Evolutionary conservation across 495 filamentous ascomycete species (phyloP).

Genomic region (Tuber borchii): DNA sequence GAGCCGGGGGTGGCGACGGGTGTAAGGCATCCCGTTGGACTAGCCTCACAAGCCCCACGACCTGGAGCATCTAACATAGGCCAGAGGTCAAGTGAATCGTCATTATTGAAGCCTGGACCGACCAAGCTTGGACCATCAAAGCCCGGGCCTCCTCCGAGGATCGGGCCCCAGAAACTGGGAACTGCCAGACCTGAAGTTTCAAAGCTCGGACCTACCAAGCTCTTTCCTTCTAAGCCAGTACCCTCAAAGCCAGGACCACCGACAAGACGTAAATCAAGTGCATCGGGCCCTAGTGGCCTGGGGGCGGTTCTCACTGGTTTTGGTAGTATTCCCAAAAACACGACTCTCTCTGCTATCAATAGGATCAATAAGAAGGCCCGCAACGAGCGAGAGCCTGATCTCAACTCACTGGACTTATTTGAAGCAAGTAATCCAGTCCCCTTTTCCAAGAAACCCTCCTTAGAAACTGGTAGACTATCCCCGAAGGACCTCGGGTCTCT

Average conservation of each 20-base stretch:
- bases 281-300: not conserved
- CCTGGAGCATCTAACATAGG: not conserved
- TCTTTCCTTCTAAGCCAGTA: not conserved
- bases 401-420: constrained; percentile 45
- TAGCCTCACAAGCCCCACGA: not conserved
- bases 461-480: not conserved
- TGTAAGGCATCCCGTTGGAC: not conserved
- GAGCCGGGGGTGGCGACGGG: not conserved
- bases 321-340: not conserved
- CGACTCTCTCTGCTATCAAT: constrained; percentile 9
- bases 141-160: not conserved
- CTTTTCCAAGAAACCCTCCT: not conserved
- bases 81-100: not conserved
- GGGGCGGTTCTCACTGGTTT: not conserved
- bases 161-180: not conserved
- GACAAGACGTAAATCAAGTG: not conserved
- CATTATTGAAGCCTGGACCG: not conserved
- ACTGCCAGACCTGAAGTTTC: not conserved
- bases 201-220: not conserved
- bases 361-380: constrained; percentile 32
- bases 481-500: not conserved
- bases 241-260: not conserved
- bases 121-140: not conserved
- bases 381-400: constrained; percentile 36
- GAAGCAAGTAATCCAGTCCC: constrained; percentile 25